Percentiles rank a stretch among this genome's conserved stretches.
Evolutionary conservation across 2,329 filamentous ascomycete genomes (phyloP).

Genomic region (Nemania sp.): DNA sequence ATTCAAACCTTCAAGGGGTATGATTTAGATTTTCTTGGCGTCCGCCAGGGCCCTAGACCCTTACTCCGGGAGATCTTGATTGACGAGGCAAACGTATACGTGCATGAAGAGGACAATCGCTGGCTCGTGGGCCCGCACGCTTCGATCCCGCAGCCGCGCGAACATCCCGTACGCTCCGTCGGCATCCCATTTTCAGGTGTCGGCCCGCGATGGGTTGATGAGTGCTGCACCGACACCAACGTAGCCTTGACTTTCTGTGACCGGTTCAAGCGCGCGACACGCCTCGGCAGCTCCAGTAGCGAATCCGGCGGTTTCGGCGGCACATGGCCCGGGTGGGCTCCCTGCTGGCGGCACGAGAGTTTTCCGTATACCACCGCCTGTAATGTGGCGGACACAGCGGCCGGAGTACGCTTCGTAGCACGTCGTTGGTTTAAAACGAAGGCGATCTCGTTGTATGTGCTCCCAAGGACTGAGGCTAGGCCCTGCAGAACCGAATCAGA

Average conservation of each 20-base stretch:
- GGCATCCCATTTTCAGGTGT: constrained; percentile 64
- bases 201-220: constrained; percentile 64
- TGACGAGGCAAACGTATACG: constrained; percentile 63
- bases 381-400: constrained; percentile 58
- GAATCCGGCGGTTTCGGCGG: constrained; percentile 2
- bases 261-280: constrained; percentile 46
- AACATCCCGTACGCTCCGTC: constrained; percentile 61
- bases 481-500: constrained; percentile 37
- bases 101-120: constrained; percentile 67
- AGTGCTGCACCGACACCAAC: constrained; percentile 59
- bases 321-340: constrained; percentile 52
- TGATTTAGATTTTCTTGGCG: constrained; percentile 64
- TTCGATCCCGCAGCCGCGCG: constrained; percentile 54
- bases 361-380: constrained; percentile 64
- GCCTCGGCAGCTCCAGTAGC: constrained; percentile 52
- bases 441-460: constrained; percentile 59
- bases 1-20: constrained; percentile 62
- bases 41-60: constrained; percentile 66
- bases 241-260: constrained; percentile 59
- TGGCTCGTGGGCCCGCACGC: constrained; percentile 62
- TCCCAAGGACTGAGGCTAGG: too few relatives aligned
- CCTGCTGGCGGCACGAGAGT: constrained; percentile 67
- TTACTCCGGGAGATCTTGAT: constrained; percentile 63
- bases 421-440: constrained; percentile 62
- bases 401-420: constrained; percentile 60